Evolutionary conservation across 441 rosid genomes (phyloP), one percentile per base, ranked within the genome.

Genomic region (Bocquillonia castaneifolia): DNA sequence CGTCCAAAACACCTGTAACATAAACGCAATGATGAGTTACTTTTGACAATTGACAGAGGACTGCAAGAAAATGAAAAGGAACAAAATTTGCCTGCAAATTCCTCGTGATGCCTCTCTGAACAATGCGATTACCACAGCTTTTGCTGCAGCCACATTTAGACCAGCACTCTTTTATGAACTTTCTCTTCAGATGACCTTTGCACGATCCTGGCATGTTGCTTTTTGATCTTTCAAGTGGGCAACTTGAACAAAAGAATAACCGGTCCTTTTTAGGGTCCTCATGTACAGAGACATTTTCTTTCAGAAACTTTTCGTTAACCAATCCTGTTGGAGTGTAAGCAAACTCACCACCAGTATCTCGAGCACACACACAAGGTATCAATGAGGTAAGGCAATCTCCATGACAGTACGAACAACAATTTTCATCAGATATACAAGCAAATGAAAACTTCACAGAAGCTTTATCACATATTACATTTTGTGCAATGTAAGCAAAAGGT

Each of bases 101-200:
- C 34, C 40, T 28, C 15, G 23, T 56, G 32, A 72, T 72, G 18
- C 75, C 75, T 18, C 69, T 32, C 60, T 72, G 75, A 13, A 72
- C 75, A 39, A 72, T 66, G 25, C 75, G 65, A 58, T 72, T 72
- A 6, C 75, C 70, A 48, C 70, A 72, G 2, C 48, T 22, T 23
- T 42, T 72, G 14, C 44, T 51, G 59, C 66, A 72, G 1, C 70
- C 52, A 58, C 70, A 72, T 48, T 44, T 72, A 26, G 22, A 18
- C 75, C 75, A 72, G 42, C 75, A 72, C 37, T 72, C 75, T 50
- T 65, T 64, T 17, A 72, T 72, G 40, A 57, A 58, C 17, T 58
- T 72, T 20, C 70, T 48, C n/a, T 18, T 6, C 9, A 47, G 1
- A 39, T 64, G 70, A 17, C 75, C 75, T 44, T 72, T 56, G 50